A percentile compares a stretch with the other conserved stretches of the same genome.
phyloP scores from a whole-genome alignment of 805 yeast genomes.

The Pichia rugopelliculosa region DNA sequence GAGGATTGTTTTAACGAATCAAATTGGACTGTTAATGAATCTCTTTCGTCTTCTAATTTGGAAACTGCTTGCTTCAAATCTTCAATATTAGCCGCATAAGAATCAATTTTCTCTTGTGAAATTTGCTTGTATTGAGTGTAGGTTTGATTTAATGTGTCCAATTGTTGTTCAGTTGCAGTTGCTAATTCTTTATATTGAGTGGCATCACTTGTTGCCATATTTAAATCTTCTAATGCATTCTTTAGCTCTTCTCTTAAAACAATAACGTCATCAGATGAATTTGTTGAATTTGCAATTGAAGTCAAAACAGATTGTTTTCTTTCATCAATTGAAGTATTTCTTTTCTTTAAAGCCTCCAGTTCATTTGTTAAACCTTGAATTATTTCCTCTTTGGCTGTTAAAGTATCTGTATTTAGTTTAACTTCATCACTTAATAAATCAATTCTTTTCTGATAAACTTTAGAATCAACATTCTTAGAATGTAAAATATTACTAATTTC shows the following conservation, averaged over 20 bases:
- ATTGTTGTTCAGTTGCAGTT: slow-evolving; percentile 57
- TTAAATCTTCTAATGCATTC: slow-evolving; percentile 45
- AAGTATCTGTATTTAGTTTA: slow-evolving; percentile 32
- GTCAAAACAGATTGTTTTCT: slow-evolving; percentile 25
- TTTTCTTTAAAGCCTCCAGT: slow-evolving; percentile 29
- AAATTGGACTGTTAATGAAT: slow-evolving; percentile 12
- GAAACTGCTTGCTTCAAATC: slow-evolving; percentile 10
- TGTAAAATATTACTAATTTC: slow-evolving; percentile 48
- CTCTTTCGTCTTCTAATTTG: slow-evolving; percentile 11
- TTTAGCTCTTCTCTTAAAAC: slow-evolving; percentile 28
- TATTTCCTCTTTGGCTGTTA: slow-evolving; percentile 33
- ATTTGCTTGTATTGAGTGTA: slow-evolving; percentile 40
- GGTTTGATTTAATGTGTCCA: slow-evolving; percentile 44
- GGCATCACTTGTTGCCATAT: slow-evolving; percentile 48
- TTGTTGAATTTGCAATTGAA: slow-evolving; percentile 18
- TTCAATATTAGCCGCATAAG: slow-evolving; percentile 11
- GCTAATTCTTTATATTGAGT: slow-evolving; percentile 60
- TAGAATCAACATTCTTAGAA: slow-evolving; percentile 49
- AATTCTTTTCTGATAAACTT: slow-evolving; percentile 52
- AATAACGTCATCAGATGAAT: slow-evolving; percentile 17
- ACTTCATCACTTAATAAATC: slow-evolving; percentile 45
- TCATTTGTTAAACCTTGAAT: slow-evolving; percentile 35
- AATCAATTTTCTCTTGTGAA: slow-evolving; percentile 17
- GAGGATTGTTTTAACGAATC: slow-evolving; percentile 11
- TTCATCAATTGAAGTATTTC: slow-evolving; percentile 22